phyloP scores from a whole-genome alignment of 257 asterid genomes.

The Ballota nigra region DNA sequence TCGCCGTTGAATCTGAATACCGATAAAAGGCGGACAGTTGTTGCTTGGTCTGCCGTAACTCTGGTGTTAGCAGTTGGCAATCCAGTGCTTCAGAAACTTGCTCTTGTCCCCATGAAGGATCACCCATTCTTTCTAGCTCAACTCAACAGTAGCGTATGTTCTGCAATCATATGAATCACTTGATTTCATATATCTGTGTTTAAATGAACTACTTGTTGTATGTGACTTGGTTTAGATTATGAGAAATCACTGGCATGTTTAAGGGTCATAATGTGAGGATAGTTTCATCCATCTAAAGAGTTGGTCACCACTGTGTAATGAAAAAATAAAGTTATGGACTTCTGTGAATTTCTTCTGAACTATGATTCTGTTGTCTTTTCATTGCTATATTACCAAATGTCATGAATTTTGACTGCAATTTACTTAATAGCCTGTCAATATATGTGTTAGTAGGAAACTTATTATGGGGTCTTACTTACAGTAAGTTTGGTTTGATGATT shows the following conservation, averaged over 20 bases:
- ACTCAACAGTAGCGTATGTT: constrained; percentile 56
- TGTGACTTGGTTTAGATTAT: not conserved
- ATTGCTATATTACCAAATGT: too few relatives aligned
- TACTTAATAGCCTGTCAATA: not conserved
- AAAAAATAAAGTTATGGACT: too few relatives aligned
- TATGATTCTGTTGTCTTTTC: too few relatives aligned
- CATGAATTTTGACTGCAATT: not conserved
- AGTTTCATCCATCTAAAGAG: too few relatives aligned
- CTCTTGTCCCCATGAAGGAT: too few relatives aligned
- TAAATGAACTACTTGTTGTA: not conserved
- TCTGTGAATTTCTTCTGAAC: too few relatives aligned
- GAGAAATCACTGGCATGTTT: not conserved
- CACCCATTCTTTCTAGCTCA: constrained; percentile 75
- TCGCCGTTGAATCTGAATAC: not conserved
- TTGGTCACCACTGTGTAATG: too few relatives aligned
- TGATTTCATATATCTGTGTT: not conserved
- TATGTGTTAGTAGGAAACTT: too few relatives aligned
- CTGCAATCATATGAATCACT: not conserved
- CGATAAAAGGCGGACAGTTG: constrained; percentile 22
- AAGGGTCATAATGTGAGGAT: too few relatives aligned
- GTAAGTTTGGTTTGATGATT: constrained; percentile 19
- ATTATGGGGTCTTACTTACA: not conserved
- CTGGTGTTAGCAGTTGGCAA: constrained; percentile 45
- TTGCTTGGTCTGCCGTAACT: constrained; percentile 44
- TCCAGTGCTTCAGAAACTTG: constrained; percentile 75